Conservation (phyloP, 257 asterid species). For the Leptodermis oblonga region DNA sequence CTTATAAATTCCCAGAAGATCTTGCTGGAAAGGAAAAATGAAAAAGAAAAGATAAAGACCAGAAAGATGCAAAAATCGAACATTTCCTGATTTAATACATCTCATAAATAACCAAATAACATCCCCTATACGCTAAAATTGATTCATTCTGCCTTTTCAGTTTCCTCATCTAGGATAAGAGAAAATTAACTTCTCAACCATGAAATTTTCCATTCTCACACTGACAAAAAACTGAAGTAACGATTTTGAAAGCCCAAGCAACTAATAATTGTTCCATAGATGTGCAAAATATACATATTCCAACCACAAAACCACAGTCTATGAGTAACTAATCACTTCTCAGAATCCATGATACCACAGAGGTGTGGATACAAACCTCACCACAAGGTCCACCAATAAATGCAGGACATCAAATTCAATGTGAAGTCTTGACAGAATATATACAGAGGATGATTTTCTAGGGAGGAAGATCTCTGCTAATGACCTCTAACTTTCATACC, state of each 20-base stretch:
- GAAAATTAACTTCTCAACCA: not conserved
- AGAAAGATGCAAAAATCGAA: not conserved
- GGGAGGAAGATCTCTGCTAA: not conserved
- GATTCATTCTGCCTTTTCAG: not conserved
- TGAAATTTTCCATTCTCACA: not conserved
- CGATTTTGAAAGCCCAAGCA: not conserved
- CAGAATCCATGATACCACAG: not conserved
- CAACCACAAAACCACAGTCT: not conserved
- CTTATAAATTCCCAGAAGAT: not conserved
- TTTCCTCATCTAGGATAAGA: not conserved
- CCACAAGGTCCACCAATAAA: not conserved
- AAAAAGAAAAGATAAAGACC: not conserved
- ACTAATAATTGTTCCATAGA: not conserved
- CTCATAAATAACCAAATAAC: not conserved
- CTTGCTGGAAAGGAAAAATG: not conserved
- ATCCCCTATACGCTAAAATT: not conserved
- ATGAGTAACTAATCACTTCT: not conserved
- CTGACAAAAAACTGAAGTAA: not conserved
- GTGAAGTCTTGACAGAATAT: not conserved
- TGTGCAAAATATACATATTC: not conserved
- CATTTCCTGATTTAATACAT: not conserved
- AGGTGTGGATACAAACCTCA: slow-evolving; percentile 1
- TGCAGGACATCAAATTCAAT: not conserved
- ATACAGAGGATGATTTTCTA: not conserved
- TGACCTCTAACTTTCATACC: no score